A percentile compares a stretch with the other conserved stretches of the same genome.
Conservation (phyloP, 1,139 yeast species). For the Lodderomyces elongisporus region DNA sequence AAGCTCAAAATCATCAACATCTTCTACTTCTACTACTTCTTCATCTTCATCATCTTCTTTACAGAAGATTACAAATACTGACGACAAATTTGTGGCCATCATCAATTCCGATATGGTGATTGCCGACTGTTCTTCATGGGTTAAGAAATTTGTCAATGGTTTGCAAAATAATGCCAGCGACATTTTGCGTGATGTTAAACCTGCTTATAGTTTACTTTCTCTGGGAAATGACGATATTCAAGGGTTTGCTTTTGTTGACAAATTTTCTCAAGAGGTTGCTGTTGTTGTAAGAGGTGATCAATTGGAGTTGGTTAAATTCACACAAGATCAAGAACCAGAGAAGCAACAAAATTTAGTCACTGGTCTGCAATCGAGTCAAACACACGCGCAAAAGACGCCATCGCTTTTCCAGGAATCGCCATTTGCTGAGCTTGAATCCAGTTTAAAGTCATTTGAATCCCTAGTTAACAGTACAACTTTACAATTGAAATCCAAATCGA, state of each 20-base stretch:
- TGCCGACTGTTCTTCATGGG: constrained; percentile 14
- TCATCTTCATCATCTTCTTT: too few relatives aligned
- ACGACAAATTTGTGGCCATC: constrained; percentile 9
- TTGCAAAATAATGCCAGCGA: constrained; percentile 5
- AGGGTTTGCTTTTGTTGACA: constrained; percentile 16
- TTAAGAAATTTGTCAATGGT: constrained; percentile 7
- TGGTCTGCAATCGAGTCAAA: constrained; percentile 2
- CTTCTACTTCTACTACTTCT: constrained; percentile 1
- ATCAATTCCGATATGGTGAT: constrained; percentile 9
- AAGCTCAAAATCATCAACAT: too few relatives aligned
- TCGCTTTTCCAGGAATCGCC: constrained; percentile 30
- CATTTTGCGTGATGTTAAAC: constrained; percentile 1
- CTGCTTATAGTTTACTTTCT: constrained; percentile 7
- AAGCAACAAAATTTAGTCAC: constrained; percentile 1
- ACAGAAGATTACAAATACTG: constrained; percentile 6
- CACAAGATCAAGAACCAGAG: constrained; percentile 1
- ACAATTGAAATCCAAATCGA: not conserved
- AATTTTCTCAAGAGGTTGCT: constrained; percentile 4
- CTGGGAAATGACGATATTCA: constrained; percentile 9
- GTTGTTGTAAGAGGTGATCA: constrained; percentile 8
- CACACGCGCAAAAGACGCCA: not conserved
- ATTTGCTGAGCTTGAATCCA: constrained; percentile 58
- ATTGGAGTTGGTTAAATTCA: constrained; percentile 13
- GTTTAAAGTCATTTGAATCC: constrained; percentile 3
- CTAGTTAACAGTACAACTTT: not conserved